These are phyloP conservation scores for Mycena pura DNA, from an alignment of 768 basidiomycete genomes.

Conservation along the genomic window DNA sequence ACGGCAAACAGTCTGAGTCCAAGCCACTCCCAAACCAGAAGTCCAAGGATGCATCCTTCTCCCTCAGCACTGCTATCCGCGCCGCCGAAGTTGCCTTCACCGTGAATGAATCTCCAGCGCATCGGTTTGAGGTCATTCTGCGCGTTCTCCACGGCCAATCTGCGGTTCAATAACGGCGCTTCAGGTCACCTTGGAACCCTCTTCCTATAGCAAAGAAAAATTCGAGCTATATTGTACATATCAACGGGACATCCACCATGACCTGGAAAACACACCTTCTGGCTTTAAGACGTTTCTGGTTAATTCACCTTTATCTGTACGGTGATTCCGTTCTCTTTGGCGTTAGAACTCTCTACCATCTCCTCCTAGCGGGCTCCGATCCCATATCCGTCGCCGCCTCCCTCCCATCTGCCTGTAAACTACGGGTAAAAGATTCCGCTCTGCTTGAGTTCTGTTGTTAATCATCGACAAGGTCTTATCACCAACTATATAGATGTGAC, in stretches of 20 bases:
- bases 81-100: conserved; percentile 53
- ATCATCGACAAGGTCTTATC: conserved; percentile 64
- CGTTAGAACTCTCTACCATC: not conserved
- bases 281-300: conserved; percentile 82
- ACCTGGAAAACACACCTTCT: conserved; percentile 53
- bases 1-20: conserved; percentile 45
- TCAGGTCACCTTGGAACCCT: conserved; percentile 78
- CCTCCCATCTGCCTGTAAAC: conserved; percentile 66
- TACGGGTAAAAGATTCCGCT: conserved; percentile 58
- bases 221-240: conserved; percentile 79
- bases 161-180: not conserved
- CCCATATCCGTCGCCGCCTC: conserved; percentile 56
- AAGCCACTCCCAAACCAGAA: conserved; percentile 32
- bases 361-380: conserved; percentile 61
- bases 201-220: conserved; percentile 82
- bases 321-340: conserved; percentile 26
- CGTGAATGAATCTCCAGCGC: conserved; percentile 40
- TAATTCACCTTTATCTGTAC: conserved; percentile 73
- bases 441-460: not conserved
- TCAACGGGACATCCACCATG: conserved; percentile 80
- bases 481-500: conserved; percentile 87
- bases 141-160: not conserved
- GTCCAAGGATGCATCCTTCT: conserved; percentile 41
- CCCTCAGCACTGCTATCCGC: conserved; percentile 59
- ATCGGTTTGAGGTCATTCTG: conserved; percentile 64